Evolutionary conservation across 1,139 yeast species (phyloP).

Genomic region (Debaryomyces singareniensis): DNA sequence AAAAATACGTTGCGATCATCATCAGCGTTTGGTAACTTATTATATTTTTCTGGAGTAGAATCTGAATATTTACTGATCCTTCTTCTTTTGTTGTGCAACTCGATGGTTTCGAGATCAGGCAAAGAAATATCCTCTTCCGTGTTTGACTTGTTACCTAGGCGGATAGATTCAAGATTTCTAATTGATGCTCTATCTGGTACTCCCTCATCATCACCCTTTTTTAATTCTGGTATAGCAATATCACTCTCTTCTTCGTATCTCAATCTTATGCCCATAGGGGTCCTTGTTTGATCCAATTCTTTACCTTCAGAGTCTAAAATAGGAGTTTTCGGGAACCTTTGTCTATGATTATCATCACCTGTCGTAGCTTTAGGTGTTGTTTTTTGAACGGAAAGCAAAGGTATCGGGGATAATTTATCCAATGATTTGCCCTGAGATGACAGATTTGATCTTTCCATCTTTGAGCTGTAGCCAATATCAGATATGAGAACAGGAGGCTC

Average conservation of each 20-base stretch:
- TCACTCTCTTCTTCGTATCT: slow-evolving; percentile 27
- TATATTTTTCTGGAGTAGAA: neutral
- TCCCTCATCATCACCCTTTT: neutral
- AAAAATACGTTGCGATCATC: slow-evolving; percentile 27
- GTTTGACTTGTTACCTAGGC: slow-evolving; percentile 2
- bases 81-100: slow-evolving; percentile 9
- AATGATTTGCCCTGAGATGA: slow-evolving; percentile 10
- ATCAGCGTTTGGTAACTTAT: slow-evolving; percentile 4
- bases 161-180: slow-evolving; percentile 2
- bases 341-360: slow-evolving; percentile 23
- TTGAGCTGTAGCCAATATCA: slow-evolving; percentile 17
- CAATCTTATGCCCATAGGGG: slow-evolving; percentile 21
- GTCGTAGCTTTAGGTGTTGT: slow-evolving; percentile 13
- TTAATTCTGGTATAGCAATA: slow-evolving; percentile 26
- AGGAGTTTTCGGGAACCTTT: slow-evolving; percentile 48
- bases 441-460: slow-evolving; percentile 5
- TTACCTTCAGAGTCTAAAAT: slow-evolving; percentile 18
- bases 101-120: slow-evolving; percentile 21
- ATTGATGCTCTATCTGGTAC: neutral
- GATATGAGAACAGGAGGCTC: slow-evolving; percentile 39
- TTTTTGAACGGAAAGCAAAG: slow-evolving; percentile 11
- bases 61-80: slow-evolving; percentile 1
- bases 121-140: slow-evolving; percentile 12
- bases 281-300: slow-evolving; percentile 14
- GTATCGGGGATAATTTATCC: slow-evolving; percentile 19